Percentiles rank a stretch among this genome's conserved stretches.
phyloP scores from a whole-genome alignment of 495 filamentous ascomycete species.

The Aspergillus sclerotiicarbonarius region DNA sequence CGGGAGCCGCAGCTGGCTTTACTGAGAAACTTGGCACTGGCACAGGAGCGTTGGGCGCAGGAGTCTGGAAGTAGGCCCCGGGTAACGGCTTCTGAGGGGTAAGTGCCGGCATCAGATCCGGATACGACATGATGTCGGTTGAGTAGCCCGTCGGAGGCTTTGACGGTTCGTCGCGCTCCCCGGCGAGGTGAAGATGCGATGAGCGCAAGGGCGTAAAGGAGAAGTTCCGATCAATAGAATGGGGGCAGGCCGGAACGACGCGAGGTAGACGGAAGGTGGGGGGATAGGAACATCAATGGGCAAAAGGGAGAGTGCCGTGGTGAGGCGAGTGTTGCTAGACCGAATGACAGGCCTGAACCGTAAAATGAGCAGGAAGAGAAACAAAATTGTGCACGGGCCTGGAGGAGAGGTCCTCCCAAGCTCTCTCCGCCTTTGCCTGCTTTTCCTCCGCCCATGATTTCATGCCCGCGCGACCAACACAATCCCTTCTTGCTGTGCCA shows the following conservation, averaged over 20 bases:
- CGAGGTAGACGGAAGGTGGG: neutral
- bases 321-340: conserved; percentile 12
- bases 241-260: conserved; percentile 9
- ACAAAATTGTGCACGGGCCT: conserved; percentile 40
- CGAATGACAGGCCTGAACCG: conserved; percentile 11
- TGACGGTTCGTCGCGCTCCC: conserved; percentile 32
- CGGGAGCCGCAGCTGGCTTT: conserved; percentile 27
- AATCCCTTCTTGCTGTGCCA: neutral
- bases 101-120: conserved; percentile 42
- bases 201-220: conserved; percentile 22
- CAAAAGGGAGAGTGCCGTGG: conserved; percentile 2
- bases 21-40: conserved; percentile 25
- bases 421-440: conserved; percentile 25
- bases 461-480: neutral
- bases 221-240: conserved; percentile 14
- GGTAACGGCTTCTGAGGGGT: conserved; percentile 68
- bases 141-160: conserved; percentile 14
- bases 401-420: neutral
- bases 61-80: conserved; percentile 72
- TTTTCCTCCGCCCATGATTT: conserved; percentile 6
- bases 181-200: conserved; percentile 16
- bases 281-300: conserved; percentile 16
- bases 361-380: conserved; percentile 21
- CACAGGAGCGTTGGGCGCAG: conserved; percentile 44
- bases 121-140: conserved; percentile 55